phyloP scores from a whole-genome alignment of 1,139 yeast species.

The Debaryomycetaceae sp. region DNA sequence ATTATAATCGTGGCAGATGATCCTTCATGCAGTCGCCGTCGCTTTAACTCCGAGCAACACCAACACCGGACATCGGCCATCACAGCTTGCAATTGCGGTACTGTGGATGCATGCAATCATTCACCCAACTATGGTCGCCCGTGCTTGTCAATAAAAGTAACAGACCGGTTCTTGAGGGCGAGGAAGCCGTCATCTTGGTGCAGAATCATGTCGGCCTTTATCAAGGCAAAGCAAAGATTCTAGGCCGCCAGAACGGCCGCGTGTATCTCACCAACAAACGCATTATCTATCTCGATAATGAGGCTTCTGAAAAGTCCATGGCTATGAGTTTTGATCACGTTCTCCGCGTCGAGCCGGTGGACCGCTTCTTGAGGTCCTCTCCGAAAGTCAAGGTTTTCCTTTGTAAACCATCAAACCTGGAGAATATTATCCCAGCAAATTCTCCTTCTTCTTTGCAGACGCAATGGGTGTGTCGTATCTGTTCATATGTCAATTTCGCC shows the following conservation, averaged over 20 bases:
- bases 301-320: conserved; percentile 32
- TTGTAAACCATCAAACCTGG: conserved; percentile 1
- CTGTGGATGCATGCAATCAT: conserved; percentile 8
- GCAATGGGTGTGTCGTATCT: conserved; percentile 75
- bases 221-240: conserved; percentile 58
- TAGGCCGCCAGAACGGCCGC: conserved; percentile 62
- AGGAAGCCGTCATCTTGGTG: conserved; percentile 35
- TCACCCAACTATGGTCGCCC: conserved; percentile 22
- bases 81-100: neutral
- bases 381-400: conserved; percentile 51
- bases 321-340: conserved; percentile 40
- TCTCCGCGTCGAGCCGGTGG: conserved; percentile 32
- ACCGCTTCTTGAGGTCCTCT: conserved; percentile 65
- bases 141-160: conserved; percentile 33
- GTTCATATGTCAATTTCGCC: conserved; percentile 54
- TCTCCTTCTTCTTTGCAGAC: no score
- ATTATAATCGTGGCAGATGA: no score
- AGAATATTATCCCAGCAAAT: no score
- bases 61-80: neutral
- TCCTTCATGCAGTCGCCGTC: no score
- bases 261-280: conserved; percentile 66
- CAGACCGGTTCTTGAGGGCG: conserved; percentile 31
- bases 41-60: neutral
- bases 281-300: conserved; percentile 60
- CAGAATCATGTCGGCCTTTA: conserved; percentile 56